phyloP scores from a whole-genome alignment of 306 rosid species.

The Vigna trinervia region DNA sequence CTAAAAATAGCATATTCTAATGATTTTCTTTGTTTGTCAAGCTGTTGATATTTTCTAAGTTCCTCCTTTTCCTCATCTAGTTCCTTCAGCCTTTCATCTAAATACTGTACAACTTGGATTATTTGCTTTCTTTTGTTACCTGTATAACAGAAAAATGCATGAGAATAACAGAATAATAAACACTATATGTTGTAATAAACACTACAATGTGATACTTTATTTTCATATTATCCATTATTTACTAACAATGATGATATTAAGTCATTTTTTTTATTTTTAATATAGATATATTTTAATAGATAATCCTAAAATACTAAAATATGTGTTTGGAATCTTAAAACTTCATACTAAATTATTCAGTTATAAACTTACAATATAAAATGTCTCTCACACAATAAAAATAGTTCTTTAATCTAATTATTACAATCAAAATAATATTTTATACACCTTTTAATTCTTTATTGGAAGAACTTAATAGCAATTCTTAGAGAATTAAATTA shows the following conservation, averaged over 20 bases:
- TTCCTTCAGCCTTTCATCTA: conserved; percentile 94
- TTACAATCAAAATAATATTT: neutral
- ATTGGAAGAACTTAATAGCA: neutral
- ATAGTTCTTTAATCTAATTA: neutral
- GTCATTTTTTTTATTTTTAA: neutral
- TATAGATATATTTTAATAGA: neutral
- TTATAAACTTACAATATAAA: neutral
- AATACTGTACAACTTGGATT: conserved; percentile 97
- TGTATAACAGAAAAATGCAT: conserved; percentile 51
- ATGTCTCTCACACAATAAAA: neutral
- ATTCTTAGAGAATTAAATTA: neutral
- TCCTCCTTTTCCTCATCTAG: conserved; percentile 99
- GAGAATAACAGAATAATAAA: neutral
- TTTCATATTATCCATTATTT: neutral
- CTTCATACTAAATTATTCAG: neutral
- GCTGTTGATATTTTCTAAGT: conserved; percentile 88
- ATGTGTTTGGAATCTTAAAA: neutral
- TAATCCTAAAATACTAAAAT: neutral
- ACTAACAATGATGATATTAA: neutral
- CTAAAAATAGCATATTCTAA: conserved; percentile 86
- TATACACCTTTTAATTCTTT: neutral
- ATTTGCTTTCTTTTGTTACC: conserved; percentile 93
- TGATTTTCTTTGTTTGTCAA: conserved; percentile 92
- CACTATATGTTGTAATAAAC: no score
- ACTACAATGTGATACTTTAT: neutral